These are phyloP conservation scores for Melampsora occidentalis DNA, from an alignment of 1,284 basidiomycete genomes.

Conservation along the genomic window DNA sequence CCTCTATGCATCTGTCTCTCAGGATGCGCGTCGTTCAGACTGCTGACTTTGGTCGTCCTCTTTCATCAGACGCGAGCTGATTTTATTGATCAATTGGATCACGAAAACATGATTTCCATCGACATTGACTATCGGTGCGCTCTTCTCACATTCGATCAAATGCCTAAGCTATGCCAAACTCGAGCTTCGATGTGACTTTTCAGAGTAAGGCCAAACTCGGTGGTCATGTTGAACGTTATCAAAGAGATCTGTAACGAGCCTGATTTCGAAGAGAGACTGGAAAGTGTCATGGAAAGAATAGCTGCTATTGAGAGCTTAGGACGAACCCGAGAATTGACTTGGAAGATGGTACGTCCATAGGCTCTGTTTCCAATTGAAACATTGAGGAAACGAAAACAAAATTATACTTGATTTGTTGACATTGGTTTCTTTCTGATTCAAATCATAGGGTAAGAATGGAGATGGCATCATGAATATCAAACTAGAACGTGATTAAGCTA, in stretches of 20 bases:
- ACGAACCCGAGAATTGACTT: slow-evolving; percentile 37
- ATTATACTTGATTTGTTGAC: background rate
- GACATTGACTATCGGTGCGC: slow-evolving; percentile 43
- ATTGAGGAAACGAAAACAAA: background rate
- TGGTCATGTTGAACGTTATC: slow-evolving; percentile 38
- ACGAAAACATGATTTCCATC: slow-evolving; percentile 42
- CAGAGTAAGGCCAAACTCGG: slow-evolving; percentile 36
- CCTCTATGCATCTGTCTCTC: background rate
- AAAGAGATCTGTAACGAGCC: slow-evolving; percentile 34
- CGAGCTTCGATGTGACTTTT: background rate
- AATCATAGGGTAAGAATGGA: slow-evolving; percentile 38
- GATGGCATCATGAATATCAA: slow-evolving; percentile 41
- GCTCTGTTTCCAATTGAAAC: background rate
- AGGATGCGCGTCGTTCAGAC: background rate
- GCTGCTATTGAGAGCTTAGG: slow-evolving; percentile 41
- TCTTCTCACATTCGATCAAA: background rate
- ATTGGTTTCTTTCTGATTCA: background rate
- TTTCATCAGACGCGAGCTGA: slow-evolving; percentile 38
- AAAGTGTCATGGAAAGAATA: slow-evolving; percentile 36
- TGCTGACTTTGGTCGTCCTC: background rate
- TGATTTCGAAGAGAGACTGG: slow-evolving; percentile 35
- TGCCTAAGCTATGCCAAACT: background rate
- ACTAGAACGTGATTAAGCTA: slow-evolving; percentile 14
- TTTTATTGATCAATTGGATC: slow-evolving; percentile 40
- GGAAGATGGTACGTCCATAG: slow-evolving; percentile 26